Percentiles rank a stretch among this genome's conserved stretches.
Conservation (phyloP, 768 basidiomycete genomes). For the Rhodotorula taiwanensis region DNA sequence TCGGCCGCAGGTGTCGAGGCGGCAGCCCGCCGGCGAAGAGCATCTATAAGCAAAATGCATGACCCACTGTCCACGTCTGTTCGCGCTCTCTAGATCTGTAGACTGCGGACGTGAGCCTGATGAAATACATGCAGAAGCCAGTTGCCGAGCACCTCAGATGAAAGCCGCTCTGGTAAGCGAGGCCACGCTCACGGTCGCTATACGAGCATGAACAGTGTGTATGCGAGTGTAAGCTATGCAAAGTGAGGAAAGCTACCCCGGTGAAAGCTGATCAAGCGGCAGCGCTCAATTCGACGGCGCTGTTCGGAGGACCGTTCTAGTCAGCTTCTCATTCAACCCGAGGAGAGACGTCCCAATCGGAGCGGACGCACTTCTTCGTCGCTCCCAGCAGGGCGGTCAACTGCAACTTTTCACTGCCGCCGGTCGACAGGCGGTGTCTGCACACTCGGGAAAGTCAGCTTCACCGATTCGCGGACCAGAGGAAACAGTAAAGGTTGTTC, state of each 20-base stretch:
- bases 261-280: not conserved
- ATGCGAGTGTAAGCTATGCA: not conserved
- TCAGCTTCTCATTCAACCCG: not conserved
- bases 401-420: slow-evolving; percentile 90
- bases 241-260: not conserved
- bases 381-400: slow-evolving; percentile 81
- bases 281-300: slow-evolving; percentile 20
- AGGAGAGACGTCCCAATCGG: not conserved
- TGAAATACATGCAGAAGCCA: too few species aligned
- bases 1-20: not conserved
- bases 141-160: too few species aligned
- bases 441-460: not conserved
- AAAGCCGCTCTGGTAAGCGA: too few species aligned
- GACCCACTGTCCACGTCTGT: too few species aligned
- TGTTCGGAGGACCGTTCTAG: not conserved
- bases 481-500: not conserved
- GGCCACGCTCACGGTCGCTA: not conserved
- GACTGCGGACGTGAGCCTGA: too few species aligned
- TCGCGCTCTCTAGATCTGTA: too few species aligned
- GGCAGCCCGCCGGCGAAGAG: not conserved
- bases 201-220: too few species aligned
- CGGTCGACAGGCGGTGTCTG: slow-evolving; percentile 85
- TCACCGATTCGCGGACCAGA: not conserved
- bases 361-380: slow-evolving; percentile 77
- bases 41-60: not conserved